A percentile compares a stretch with the other conserved stretches of the same genome.
phyloP scores from a whole-genome alignment of 495 filamentous ascomycete species.

The Aspergillus ellipticus region DNA sequence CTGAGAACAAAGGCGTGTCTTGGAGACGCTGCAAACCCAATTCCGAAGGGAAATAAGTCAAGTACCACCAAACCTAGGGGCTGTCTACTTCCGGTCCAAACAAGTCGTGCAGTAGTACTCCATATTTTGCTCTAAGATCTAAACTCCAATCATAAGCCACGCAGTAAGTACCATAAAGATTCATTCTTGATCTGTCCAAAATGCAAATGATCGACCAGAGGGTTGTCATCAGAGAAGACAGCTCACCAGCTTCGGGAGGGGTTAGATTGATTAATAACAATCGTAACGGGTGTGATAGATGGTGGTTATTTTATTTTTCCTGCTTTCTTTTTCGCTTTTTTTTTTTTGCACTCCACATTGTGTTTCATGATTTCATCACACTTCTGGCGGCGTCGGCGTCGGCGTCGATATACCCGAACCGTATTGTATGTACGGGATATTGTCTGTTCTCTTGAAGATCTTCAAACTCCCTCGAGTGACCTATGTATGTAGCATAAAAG shows the following conservation, averaged over 20 bases:
- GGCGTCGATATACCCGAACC: neutral
- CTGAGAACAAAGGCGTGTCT: neutral
- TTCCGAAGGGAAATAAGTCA: neutral
- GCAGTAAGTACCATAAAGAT: conserved; percentile 6
- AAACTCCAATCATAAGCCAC: conserved; percentile 18
- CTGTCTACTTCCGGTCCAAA: conserved; percentile 10
- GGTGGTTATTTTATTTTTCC: neutral
- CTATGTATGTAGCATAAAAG: neutral
- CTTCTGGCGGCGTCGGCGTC: neutral
- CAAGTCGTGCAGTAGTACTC: conserved; percentile 22
- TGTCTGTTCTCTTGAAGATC: neutral
- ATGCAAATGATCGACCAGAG: conserved; percentile 18
- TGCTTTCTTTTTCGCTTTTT: neutral
- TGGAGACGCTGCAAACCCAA: neutral
- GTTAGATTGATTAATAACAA: conserved; percentile 11
- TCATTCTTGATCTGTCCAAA: conserved; percentile 21
- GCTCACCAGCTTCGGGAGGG: conserved; percentile 16
- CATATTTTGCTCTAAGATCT: conserved; percentile 2
- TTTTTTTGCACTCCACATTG: neutral
- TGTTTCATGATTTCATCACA: neutral
- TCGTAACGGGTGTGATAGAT: neutral
- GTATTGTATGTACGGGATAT: neutral
- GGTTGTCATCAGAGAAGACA: conserved; percentile 17
- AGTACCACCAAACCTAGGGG: neutral
- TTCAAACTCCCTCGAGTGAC: neutral